Evolutionary conservation across 2,329 filamentous ascomycete species (phyloP).

Genomic region (Aureobasidium sp.): DNA sequence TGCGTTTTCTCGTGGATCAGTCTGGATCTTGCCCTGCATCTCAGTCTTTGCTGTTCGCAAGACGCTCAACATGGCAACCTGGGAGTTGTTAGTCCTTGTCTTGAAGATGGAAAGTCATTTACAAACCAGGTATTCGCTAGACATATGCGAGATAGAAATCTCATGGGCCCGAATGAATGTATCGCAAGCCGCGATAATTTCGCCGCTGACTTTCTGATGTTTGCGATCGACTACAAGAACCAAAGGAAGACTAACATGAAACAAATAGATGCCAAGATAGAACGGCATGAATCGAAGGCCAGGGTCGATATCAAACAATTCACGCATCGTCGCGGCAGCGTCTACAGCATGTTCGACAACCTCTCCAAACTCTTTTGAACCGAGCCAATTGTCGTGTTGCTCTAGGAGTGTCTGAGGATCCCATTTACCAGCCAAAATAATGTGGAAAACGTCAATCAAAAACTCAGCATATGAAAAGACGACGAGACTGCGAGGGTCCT

Average conservation of each 20-base stretch:
- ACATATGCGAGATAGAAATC: constrained; percentile 93
- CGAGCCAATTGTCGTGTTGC: constrained; percentile 95
- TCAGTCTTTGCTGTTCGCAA: too few relatives aligned
- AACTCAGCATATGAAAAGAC: constrained; percentile 92
- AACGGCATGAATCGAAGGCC: constrained; percentile 97
- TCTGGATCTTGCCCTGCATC: too few relatives aligned
- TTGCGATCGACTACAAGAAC: constrained; percentile 92
- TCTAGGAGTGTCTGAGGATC: constrained; percentile 92
- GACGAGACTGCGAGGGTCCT: constrained; percentile 85
- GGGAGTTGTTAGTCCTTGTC: too few relatives aligned
- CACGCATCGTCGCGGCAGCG: constrained; percentile 86
- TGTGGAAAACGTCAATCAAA: constrained; percentile 94
- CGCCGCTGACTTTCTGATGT: constrained; percentile 82
- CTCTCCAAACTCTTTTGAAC: constrained; percentile 85
- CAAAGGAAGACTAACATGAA: constrained; percentile 90
- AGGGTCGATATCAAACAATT: constrained; percentile 91
- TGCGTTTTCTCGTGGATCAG: too few relatives aligned
- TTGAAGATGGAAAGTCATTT: too few relatives aligned
- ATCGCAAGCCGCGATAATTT: constrained; percentile 91
- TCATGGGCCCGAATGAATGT: constrained; percentile 94
- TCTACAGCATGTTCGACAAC: constrained; percentile 91
- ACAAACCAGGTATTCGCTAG: constrained; percentile 92
- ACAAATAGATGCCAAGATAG: constrained; percentile 93
- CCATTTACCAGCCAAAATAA: constrained; percentile 92
- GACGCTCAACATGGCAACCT: too few relatives aligned